These are phyloP conservation scores for Diaporthe citriasiana DNA, from an alignment of 2,329 filamentous ascomycete species.

Conservation along the genomic window DNA sequence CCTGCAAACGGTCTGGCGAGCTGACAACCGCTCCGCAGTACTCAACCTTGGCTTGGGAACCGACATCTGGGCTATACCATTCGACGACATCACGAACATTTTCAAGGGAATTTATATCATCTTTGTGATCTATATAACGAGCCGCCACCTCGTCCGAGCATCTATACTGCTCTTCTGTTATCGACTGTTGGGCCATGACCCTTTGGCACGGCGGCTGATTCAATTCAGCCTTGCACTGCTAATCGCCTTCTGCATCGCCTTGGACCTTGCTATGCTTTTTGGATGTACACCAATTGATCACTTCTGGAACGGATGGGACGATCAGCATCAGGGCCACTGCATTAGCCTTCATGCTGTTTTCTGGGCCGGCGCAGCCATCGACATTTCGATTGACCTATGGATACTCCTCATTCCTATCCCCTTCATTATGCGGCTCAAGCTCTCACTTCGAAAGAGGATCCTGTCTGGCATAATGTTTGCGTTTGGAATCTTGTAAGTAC, in stretches of 20 bases:
- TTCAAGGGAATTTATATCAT: neutral
- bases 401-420: constrained; percentile 14
- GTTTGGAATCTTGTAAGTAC: constrained; percentile 22
- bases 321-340: neutral
- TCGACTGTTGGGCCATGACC: constrained; percentile 5
- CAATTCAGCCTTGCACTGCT: neutral
- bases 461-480: constrained; percentile 10
- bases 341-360: constrained; percentile 13
- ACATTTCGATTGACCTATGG: constrained; percentile 22
- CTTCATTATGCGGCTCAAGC: constrained; percentile 14
- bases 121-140: constrained; percentile 12
- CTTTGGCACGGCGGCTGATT: neutral
- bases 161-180: constrained; percentile 22
- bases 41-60: constrained; percentile 9
- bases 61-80: constrained; percentile 15
- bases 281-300: neutral
- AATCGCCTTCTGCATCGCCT: neutral
- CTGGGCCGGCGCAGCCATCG: constrained; percentile 18
- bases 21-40: neutral
- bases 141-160: neutral
- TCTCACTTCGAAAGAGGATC: constrained; percentile 16
- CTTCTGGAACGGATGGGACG: constrained; percentile 19
- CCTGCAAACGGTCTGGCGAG: neutral
- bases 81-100: constrained; percentile 10
- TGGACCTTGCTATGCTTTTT: neutral